phyloP scores from a whole-genome alignment of 345 rosid genomes.

The Dipteronia sinensis region DNA sequence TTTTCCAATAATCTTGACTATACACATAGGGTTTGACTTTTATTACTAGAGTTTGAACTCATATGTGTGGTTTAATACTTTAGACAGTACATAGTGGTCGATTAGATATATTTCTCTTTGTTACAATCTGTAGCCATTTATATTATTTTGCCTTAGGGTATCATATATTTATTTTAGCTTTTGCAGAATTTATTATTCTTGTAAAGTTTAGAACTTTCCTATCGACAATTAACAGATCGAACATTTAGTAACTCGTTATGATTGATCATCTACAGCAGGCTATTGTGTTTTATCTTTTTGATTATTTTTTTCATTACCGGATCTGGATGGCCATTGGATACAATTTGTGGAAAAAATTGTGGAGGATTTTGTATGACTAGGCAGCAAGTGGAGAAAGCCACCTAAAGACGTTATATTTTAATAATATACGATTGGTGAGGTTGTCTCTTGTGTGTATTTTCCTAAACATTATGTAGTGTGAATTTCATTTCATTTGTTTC shows the following conservation, averaged over 20 bases:
- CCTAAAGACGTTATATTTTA: too few species aligned
- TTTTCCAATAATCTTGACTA: neutral
- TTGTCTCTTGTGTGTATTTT: too few species aligned
- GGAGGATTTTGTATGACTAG: too few species aligned
- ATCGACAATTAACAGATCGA: neutral
- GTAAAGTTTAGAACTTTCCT: neutral
- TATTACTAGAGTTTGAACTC: neutral
- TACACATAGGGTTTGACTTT: too few species aligned
- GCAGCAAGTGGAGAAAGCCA: too few species aligned
- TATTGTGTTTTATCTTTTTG: too few species aligned
- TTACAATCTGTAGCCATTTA: neutral
- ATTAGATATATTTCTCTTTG: neutral
- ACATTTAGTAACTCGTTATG: neutral
- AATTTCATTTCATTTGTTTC: too few species aligned
- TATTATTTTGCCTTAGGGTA: neutral
- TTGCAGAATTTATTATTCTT: neutral
- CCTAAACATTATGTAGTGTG: too few species aligned
- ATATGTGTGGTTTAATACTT: neutral
- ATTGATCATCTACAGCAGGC: neutral
- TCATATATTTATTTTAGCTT: neutral
- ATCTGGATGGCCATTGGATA: too few species aligned
- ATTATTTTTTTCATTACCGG: too few species aligned
- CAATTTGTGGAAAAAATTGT: too few species aligned
- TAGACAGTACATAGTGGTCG: neutral
- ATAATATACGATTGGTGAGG: too few species aligned